These are phyloP conservation scores for Stentor roeselii DNA, from an alignment of 73 alveolate genomes.

Conservation along the genomic window DNA sequence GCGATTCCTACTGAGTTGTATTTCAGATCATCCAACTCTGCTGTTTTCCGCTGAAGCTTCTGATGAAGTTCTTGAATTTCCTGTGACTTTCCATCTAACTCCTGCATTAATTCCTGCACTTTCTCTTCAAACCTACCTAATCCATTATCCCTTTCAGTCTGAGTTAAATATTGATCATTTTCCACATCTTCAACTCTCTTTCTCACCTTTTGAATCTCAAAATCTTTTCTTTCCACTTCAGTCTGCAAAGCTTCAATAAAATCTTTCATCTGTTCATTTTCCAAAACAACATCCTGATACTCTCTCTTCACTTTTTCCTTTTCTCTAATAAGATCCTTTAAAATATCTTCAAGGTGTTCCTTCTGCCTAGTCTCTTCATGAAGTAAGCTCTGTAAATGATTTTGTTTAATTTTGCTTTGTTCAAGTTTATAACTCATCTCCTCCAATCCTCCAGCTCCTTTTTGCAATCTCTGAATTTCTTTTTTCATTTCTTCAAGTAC, in stretches of 20 bases:
- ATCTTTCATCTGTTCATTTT: not conserved
- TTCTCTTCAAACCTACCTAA: no score
- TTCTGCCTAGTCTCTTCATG: not conserved
- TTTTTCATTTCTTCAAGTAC: conserved; percentile 9
- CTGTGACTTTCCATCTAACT: not conserved
- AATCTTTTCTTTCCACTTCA: not conserved
- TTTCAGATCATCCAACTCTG: not conserved
- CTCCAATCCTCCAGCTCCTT: conserved; percentile 26
- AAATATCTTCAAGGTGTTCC: not conserved
- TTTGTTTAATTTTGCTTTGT: conserved; percentile 5
- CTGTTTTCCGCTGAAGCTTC: not conserved
- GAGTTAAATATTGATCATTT: no score
- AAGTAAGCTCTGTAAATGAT: not conserved
- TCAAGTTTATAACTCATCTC: not conserved
- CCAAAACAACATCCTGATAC: not conserved
- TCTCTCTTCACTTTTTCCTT: not conserved
- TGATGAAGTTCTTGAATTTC: not conserved
- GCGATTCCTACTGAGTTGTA: not conserved
- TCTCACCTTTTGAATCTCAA: not conserved
- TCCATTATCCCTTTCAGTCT: not conserved
- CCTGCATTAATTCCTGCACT: not conserved
- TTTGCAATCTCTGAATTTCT: not conserved
- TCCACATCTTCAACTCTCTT: no score
- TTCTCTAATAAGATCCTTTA: not conserved
- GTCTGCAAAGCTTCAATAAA: not conserved